phyloP scores from a whole-genome alignment of 1,139 yeast species.

The Blastobotrys capitulatus region DNA sequence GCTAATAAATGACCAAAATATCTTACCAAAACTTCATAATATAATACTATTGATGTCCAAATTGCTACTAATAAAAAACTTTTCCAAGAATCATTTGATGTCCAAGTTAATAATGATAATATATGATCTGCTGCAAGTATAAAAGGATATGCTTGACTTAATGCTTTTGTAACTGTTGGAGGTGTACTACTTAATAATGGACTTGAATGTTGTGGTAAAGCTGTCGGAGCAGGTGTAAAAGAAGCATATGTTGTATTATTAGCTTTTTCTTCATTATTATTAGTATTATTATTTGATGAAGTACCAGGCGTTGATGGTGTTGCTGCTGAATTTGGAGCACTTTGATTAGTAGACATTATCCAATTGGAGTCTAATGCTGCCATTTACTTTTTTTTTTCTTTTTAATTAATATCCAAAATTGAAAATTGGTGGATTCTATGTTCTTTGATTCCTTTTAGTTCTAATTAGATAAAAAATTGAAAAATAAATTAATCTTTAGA shows the following conservation, averaged over 20 bases:
- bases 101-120: conserved; percentile 81
- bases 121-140: conserved; percentile 63
- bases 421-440: no score
- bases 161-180: conserved; percentile 79
- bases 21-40: conserved; percentile 65
- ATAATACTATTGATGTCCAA: conserved; percentile 57
- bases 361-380: conserved; percentile 17
- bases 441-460: no score
- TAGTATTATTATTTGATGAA: background rate
- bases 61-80: conserved; percentile 57
- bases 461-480: no score
- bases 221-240: conserved; percentile 30
- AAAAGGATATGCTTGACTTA: conserved; percentile 79
- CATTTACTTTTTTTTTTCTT: conserved; percentile 2
- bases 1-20: conserved; percentile 78
- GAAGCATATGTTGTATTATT: conserved; percentile 27
- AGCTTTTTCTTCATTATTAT: background rate
- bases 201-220: conserved; percentile 35
- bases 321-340: conserved; percentile 9
- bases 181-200: conserved; percentile 56
- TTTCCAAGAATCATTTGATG: conserved; percentile 77
- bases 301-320: conserved; percentile 7
- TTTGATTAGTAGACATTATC: conserved; percentile 13
- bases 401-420: no score
- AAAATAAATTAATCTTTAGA: no score